Base-by-base conservation (phyloP, 2,329 filamentous ascomycete genomes). In the Exophiala bonariae region DNA sequence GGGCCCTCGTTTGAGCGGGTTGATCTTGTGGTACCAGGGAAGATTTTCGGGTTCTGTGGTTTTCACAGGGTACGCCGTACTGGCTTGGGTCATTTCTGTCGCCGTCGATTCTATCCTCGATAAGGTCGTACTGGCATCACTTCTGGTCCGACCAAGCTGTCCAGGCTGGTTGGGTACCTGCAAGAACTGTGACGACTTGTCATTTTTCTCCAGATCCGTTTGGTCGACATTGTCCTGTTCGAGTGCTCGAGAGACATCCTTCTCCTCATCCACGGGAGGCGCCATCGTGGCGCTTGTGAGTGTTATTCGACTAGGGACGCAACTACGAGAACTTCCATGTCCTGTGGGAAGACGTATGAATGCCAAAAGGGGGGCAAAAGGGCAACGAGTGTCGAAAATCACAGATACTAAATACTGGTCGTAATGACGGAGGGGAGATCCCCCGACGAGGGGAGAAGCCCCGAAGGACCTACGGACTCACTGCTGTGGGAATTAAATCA, bases 1-100 rank as follows among this genome's bases (percentile, higher is more conserved):
- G 14, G 65, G 63, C 35, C 75, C 74, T 50, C 69, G 67, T 62
- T 71, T 67, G 14, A 75, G 50, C 9, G 72, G 72, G 47, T 75
- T 74, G 40, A 73, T 52, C 34, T 57, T 65, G 44, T 60, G 60
- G 55, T 69, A 62, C 72, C 71, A 74, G 61, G 62, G 56, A 44
- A 54, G 55, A 19, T 56, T 52, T 26, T 52, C 38, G 20, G 43
- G 38, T 33, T 39, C 26, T 35, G 23, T 41, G 8, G 40, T 18
- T 16, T 36, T 47, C 22, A 23, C 17, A 14, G 34, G 53, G 6
- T 44, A 41, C 26, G 55, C 54, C 14, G 43, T 66, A 64, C 56
- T 70, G 63, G 59, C 78, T 71, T 31, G 77, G 72, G 55, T 58
- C 4, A 51, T 50, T 11, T 54, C 56, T 19, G 59, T 58, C 10